Base-by-base conservation (phyloP, 768 basidiomycete genomes). In the Tylopilus sp. region DNA sequence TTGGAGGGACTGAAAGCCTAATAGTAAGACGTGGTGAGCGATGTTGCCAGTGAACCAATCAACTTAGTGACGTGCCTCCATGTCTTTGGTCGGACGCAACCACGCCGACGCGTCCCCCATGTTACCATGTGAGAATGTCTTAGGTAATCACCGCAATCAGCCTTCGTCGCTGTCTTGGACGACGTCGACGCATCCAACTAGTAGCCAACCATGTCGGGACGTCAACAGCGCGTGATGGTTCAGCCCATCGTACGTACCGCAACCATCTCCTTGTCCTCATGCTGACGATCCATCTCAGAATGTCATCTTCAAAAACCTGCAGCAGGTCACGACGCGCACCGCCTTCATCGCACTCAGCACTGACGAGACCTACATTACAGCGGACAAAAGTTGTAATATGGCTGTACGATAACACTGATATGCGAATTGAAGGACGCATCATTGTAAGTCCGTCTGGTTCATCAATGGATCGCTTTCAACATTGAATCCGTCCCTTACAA, bases 221-320 rank as follows among this genome's bases (percentile, higher is more conserved):
- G 93, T 65, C 91, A 92, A 68, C 88, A 93, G 68, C 89, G 93
- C 68, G 95, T 98, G 79, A 93, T 98, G 92, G 95, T 98, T 55
- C 95, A 98, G 74, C 94, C 94, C 84, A 97, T 97, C 85, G 95
- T 95, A 71, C 63, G 91, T 76, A 44, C 45, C 38, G 26, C 23
- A 20, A 5, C 36, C 33, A 43, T 30, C 40, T 47, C 22, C 28
- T 41, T 41, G 17, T 25, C n/a, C 10, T 38, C 17, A 9, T n/a
- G 2, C 33, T 58, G 53, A 56, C 55, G 40, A 40, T 10, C 31
- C 39, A 21, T 35, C 48, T 26, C 57, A 95, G 92, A 95, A 95
- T 76, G 89, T 95, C 56, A 97, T 97, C 72, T 97, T 97, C 80
- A 95, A 95, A 85, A 91, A 95, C 73, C 78, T 97, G 26, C 94